These are phyloP conservation scores for Comarum palustre DNA, from an alignment of 306 rosid species.

Conservation along the genomic window DNA sequence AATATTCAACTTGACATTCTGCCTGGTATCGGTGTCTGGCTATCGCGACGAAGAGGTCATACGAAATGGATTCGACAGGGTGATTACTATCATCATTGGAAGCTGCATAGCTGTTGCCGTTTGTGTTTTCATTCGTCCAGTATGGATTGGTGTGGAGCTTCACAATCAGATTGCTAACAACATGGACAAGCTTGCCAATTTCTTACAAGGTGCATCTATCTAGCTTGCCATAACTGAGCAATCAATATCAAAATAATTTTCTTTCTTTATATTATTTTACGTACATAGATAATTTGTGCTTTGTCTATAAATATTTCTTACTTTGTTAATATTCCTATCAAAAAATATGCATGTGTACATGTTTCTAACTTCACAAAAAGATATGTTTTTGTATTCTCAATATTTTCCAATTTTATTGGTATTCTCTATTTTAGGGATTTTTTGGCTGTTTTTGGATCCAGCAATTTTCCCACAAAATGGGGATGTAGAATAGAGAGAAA, in stretches of 20 bases:
- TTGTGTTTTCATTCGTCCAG: conserved; percentile 18
- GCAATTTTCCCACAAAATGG: too few species aligned
- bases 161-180: conserved; percentile 20
- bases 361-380: too few species aligned
- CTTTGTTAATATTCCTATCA: too few species aligned
- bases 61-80: conserved; percentile 12
- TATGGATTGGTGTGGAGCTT: conserved; percentile 24
- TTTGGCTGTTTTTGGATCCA: too few species aligned
- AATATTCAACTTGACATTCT: conserved; percentile 24
- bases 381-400: too few species aligned
- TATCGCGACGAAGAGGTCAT: conserved; percentile 23
- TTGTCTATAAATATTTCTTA: too few species aligned
- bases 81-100: conserved; percentile 10
- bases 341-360: too few species aligned
- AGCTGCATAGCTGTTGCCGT: conserved; percentile 1
- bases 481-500: too few species aligned
- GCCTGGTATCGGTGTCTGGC: conserved; percentile 25
- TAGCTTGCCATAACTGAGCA: not conserved
- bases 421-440: too few species aligned
- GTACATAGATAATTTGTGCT: too few species aligned
- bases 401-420: too few species aligned
- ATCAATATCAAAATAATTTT: not conserved
- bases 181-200: conserved; percentile 27
- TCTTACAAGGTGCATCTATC: conserved; percentile 21
- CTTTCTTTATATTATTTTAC: too few species aligned